Evolutionary conservation across 2,329 filamentous ascomycete genomes (phyloP).

Genomic region (Beauveria pseudobassiana): DNA sequence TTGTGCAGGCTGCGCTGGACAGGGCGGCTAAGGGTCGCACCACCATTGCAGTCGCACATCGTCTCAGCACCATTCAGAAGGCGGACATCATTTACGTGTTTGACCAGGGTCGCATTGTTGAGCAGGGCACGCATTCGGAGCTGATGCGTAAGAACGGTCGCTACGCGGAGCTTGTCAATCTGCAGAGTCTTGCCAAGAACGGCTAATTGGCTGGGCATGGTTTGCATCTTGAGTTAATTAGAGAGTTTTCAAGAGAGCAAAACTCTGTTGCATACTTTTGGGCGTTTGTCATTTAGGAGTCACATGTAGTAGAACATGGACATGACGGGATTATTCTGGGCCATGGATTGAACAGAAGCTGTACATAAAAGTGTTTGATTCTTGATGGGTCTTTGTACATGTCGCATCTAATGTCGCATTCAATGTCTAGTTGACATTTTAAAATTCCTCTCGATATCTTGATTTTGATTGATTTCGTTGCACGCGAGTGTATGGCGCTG

Average conservation of each 20-base stretch:
- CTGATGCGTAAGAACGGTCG: constrained; percentile 62
- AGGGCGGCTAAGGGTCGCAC: constrained; percentile 76
- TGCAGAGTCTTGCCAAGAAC: constrained; percentile 67
- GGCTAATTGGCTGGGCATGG: constrained; percentile 14
- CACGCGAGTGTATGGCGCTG: no score
- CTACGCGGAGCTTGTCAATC: constrained; percentile 71
- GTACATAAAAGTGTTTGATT: neutral
- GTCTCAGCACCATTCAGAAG: constrained; percentile 87
- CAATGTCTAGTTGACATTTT: neutral
- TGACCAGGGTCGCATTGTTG: constrained; percentile 78
- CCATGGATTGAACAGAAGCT: neutral
- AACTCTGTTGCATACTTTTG: neutral
- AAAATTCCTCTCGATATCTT: neutral
- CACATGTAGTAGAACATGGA: neutral
- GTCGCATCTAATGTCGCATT: neutral
- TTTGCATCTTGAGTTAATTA: neutral
- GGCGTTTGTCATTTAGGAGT: constrained; percentile 1
- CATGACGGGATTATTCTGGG: neutral
- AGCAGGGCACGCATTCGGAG: constrained; percentile 72
- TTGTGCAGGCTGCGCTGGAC: constrained; percentile 75
- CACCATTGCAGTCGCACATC: constrained; percentile 90
- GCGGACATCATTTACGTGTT: constrained; percentile 97
- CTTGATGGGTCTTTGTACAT: neutral
- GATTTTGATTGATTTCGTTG: neutral
- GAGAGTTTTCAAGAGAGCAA: neutral